Evolutionary conservation across 495 filamentous ascomycete species (phyloP), one percentile per base, ranked within the genome.

Genomic region (Lepraria neglecta): DNA sequence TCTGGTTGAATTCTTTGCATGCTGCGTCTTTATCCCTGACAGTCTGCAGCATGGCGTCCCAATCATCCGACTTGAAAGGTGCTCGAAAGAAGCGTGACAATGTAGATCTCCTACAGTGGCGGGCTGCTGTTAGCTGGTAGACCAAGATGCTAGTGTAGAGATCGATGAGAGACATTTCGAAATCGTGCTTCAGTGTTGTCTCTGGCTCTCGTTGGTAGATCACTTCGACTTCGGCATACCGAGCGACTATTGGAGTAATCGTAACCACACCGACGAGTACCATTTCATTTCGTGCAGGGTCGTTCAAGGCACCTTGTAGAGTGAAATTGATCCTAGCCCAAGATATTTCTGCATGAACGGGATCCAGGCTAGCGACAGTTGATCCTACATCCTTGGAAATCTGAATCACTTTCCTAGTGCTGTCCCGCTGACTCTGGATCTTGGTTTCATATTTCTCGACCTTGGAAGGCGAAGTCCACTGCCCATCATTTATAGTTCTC

Each of bases 241-340:
- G 57, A 45, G 51, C 47, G 6, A 67, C 63, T 27, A 67, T 50
- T 17, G 59, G 58, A 10, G 62, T 45, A 27, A 67, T 67, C 1
- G 47, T 30, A 30, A 59, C 62, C 11, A 63, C 28, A 6, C 67
- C 65, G 47, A 63, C 59, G 11, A 67, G 27, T 30, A 67, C 62
- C 14, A 50, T 54, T 38, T n/a, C 55, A 54, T 53, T 57, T 10
- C 54, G 61, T 33, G 58, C 46, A 31, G 59, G 54, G 47, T 67
- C 65, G 38, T 65, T 60, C 21, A 59, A 3, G 27, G 45, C 30
- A 15, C 75, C 73, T 65, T 74, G 64, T 15, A 79, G 64, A 15
- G 78, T 56, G 56, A 77, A 75, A 17, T 73, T 63, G 14, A 80
- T 62, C 11, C 61, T 74, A 7, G 72, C 77, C 78, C 78, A 79